Percentiles rank a stretch among this genome's conserved stretches.
phyloP scores from a whole-genome alignment of 257 asterid species.

The Fraxinus cuspidata region DNA sequence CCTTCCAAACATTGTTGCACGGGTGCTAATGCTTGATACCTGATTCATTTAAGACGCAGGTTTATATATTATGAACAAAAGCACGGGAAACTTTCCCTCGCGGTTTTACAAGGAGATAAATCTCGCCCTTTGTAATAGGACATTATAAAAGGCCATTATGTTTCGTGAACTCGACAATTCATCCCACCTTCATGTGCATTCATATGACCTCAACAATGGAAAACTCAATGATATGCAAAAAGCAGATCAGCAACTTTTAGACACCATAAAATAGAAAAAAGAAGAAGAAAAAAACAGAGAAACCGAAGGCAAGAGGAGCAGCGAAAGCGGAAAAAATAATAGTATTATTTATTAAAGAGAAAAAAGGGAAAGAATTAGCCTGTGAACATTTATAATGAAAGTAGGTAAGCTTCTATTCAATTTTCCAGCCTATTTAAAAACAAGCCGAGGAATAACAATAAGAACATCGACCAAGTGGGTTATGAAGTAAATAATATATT shows the following conservation, averaged over 20 bases:
- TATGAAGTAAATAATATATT: neutral
- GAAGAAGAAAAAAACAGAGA: neutral
- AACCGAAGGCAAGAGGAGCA: neutral
- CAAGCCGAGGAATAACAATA: neutral
- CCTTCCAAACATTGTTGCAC: constrained; percentile 47
- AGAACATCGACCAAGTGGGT: neutral
- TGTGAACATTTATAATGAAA: neutral
- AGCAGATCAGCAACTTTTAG: neutral
- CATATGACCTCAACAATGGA: neutral
- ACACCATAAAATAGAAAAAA: neutral
- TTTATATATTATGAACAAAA: neutral
- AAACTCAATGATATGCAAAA: neutral
- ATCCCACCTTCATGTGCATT: neutral
- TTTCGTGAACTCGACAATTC: neutral
- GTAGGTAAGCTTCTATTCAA: neutral
- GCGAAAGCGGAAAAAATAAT: neutral
- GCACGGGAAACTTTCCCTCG: neutral
- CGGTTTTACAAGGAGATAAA: neutral
- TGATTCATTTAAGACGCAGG: constrained; percentile 22
- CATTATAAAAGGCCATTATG: neutral
- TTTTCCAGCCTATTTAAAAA: neutral
- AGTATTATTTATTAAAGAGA: neutral
- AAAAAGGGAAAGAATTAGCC: constrained; percentile 15
- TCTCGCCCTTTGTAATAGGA: neutral
- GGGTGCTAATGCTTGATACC: constrained; percentile 95